phyloP scores from a whole-genome alignment of 257 asterid species.

The Craterostigma plantagineum region DNA sequence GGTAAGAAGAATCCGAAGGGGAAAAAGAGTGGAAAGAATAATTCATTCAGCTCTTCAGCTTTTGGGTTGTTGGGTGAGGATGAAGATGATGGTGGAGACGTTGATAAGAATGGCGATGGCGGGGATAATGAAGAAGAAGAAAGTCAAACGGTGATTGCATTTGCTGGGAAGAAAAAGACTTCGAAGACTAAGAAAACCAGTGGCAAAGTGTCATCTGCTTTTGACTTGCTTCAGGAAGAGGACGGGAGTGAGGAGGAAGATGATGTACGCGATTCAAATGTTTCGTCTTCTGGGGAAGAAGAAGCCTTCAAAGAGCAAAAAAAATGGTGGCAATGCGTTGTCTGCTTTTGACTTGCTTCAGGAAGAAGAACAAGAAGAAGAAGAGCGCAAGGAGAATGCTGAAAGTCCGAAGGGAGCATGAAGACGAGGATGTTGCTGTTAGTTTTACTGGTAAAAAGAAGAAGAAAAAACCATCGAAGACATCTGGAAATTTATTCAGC shows the following conservation, averaged over 20 bases:
- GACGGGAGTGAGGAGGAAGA: slow-evolving; percentile 22
- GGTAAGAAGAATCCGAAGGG: slow-evolving; percentile 59
- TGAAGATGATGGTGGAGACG: slow-evolving; percentile 21
- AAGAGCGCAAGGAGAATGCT: slow-evolving; percentile 17
- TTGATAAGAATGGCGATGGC: slow-evolving; percentile 19
- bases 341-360: slow-evolving; percentile 29
- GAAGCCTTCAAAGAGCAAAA: slow-evolving; percentile 51
- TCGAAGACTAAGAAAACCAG: slow-evolving; percentile 40
- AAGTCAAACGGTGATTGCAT: slow-evolving; percentile 26
- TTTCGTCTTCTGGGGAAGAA: slow-evolving; percentile 47
- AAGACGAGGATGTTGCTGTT: slow-evolving; percentile 28
- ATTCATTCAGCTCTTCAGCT: slow-evolving; percentile 20
- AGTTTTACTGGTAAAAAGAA: slow-evolving; percentile 44
- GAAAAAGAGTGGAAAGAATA: slow-evolving; percentile 28
- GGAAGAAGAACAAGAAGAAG: slow-evolving; percentile 17
- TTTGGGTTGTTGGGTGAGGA: slow-evolving; percentile 51
- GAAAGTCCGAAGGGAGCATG: slow-evolving; percentile 27
- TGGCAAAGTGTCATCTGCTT: slow-evolving; percentile 17
- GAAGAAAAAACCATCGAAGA: slow-evolving; percentile 52
- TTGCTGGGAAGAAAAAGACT: slow-evolving; percentile 59
- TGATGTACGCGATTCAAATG: slow-evolving; percentile 28
- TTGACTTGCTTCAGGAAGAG: slow-evolving; percentile 34
- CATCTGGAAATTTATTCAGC: slow-evolving; percentile 19
- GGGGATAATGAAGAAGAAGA: slow-evolving; percentile 29
- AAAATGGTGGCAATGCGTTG: slow-evolving; percentile 17